Evolutionary conservation across 75 land plant species (phyloP).

Genomic region (Picea sitchensis): DNA sequence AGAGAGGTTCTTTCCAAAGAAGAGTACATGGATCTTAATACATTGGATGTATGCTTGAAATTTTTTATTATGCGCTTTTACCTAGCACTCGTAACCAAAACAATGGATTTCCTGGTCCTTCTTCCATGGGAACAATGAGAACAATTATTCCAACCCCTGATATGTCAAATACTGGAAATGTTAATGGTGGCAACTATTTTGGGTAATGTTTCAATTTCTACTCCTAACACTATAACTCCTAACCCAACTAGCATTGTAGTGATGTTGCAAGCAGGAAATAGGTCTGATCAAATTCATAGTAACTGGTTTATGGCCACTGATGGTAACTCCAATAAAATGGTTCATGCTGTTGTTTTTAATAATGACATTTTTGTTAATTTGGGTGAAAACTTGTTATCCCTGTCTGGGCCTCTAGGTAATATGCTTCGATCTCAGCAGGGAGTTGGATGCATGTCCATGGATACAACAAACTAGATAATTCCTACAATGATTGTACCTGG

Average conservation of each 20-base stretch:
- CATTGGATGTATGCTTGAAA: constrained; percentile 64
- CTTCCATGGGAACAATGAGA: constrained; percentile 17
- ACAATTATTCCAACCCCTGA: constrained; percentile 86
- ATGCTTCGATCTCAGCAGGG: constrained; percentile 49
- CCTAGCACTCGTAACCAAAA: constrained; percentile 22
- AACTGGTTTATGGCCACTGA: constrained; percentile 31
- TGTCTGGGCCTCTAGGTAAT: constrained; percentile 26
- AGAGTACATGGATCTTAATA: constrained; percentile 61
- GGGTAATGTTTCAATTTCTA: constrained; percentile 30
- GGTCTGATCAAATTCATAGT: constrained; percentile 23
- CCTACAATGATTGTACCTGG: constrained; percentile 42
- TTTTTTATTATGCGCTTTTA: constrained; percentile 30
- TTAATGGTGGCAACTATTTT: constrained; percentile 34
- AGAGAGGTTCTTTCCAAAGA: constrained; percentile 14
- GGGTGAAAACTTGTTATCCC: not conserved
- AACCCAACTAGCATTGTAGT: constrained; percentile 23
- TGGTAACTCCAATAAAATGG: constrained; percentile 20
- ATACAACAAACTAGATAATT: constrained; percentile 28
- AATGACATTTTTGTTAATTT: constrained; percentile 4
- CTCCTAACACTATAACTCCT: constrained; percentile 15
- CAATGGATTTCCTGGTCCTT: constrained; percentile 12
- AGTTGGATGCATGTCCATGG: constrained; percentile 23
- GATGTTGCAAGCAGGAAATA: constrained; percentile 27
- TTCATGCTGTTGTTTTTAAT: not conserved
- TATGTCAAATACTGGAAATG: constrained; percentile 28